These are phyloP conservation scores for Aspergillus hancockii DNA, from an alignment of 495 filamentous ascomycete genomes.

Conservation along the genomic window DNA sequence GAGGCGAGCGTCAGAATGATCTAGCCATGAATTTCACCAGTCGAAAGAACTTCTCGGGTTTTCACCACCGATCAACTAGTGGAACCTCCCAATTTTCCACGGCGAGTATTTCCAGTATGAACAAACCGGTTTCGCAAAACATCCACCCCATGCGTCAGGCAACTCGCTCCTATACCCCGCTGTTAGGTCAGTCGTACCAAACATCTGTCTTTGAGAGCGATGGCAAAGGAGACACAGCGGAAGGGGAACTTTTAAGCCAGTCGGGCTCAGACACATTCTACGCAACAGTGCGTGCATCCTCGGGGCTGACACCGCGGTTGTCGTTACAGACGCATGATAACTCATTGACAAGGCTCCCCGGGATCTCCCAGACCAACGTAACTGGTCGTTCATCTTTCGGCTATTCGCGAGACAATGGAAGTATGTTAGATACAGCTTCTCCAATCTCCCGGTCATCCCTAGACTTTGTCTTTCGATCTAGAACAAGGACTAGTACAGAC, in stretches of 20 bases:
- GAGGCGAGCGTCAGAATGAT: slow-evolving; percentile 32
- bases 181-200: slow-evolving; percentile 53
- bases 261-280: slow-evolving; percentile 28
- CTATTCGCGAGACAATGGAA: slow-evolving; percentile 46
- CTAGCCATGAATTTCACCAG: slow-evolving; percentile 25
- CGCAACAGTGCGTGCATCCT: slow-evolving; percentile 30
- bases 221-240: slow-evolving; percentile 32
- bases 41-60: slow-evolving; percentile 37
- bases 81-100: slow-evolving; percentile 56
- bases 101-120: slow-evolving; percentile 48
- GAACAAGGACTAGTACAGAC: slow-evolving; percentile 47
- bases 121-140: slow-evolving; percentile 52
- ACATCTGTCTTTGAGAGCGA: slow-evolving; percentile 51
- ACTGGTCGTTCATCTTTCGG: slow-evolving; percentile 52
- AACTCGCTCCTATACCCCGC: slow-evolving; percentile 56
- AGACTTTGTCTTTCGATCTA: slow-evolving; percentile 56
- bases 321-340: slow-evolving; percentile 51
- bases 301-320: slow-evolving; percentile 37
- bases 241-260: slow-evolving; percentile 24
- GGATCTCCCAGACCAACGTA: slow-evolving; percentile 55
- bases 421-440: slow-evolving; percentile 45
- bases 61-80: slow-evolving; percentile 57
- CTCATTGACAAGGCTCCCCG: slow-evolving; percentile 47
- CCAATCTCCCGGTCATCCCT: slow-evolving; percentile 56
- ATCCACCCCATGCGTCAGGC: slow-evolving; percentile 63